Evolutionary conservation across 495 filamentous ascomycete genomes (phyloP), one percentile per base, ranked within the genome.

Genomic region (Aspergillus saccharolyticus): DNA sequence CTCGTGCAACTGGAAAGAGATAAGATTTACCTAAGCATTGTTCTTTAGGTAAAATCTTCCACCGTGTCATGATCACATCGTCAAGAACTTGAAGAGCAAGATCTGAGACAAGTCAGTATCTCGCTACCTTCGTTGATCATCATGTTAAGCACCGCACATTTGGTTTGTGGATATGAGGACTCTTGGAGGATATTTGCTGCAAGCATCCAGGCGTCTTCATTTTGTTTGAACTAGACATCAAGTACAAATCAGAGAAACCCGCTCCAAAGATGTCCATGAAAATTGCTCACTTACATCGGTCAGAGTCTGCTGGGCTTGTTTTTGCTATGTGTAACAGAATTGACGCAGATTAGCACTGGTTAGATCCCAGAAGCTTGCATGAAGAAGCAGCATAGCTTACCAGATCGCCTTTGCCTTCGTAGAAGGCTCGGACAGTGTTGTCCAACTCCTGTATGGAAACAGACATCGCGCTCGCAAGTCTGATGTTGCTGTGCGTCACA

Each of bases 1-100:
- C 45, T 52, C 42, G 19, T 15, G 8, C 9, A 42, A 8, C 18
- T 18, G 52, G 5, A 24, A 52, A 42, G 7, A 42, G 15, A 46
- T n/a, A 5, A 42, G 3, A 3, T 70, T 57, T 70, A 90, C 90
- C 91, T 80, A 95, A 85, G 68, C 95, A 95, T 73, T 99, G 94
- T 47, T 96, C 93, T 66, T 90, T 83, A 18, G 95, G 94, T 55
- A 97, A 75, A 44, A 97, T 90, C 74, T 96, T 99, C 95, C 94
- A 97, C 75, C 93, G 86, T 46, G 95, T 99, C 86, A 95, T 93
- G 64, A 97, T 97, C 59, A 99, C 94, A 80, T 88, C 89, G 73
- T 99, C 95, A 50, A 97, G 84, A 54, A 99, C 91, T 76, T 97
- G 95, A 61, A 99, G 77, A 44, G 90, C 94, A 66, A 97, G 82